Base-by-base conservation (phyloP, 176 grass and related monocot species). In the Secale cereale region DNA sequence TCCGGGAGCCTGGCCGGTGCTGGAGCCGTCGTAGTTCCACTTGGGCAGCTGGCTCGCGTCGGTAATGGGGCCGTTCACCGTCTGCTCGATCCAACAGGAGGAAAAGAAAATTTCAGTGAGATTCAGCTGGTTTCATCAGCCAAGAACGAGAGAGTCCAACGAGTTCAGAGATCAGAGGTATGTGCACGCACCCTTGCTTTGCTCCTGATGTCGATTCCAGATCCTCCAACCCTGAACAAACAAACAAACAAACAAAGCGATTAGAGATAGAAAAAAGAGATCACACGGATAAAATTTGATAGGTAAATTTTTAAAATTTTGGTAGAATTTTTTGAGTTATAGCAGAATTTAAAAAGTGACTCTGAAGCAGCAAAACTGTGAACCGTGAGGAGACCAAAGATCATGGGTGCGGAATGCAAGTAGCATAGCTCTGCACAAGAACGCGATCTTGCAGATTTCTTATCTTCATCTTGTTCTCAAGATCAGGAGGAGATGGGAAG, bases 21-120 rank as follows among this genome's bases (percentile, higher is more conserved):
- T 98, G 39, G 95, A 98, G 15, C 95, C 95, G 5, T 98, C 95
- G 62, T 95, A 98, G 81, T 98, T 98, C 95, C 95, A 98, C 57
- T 93, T 98, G 13, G 95, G 95, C 61, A 98, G 91, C 85, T 98
- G 85, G 60, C 85, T 98, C 12, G 80, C 71, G 26, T 87, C 67
- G 11, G 75, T 93, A 76, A 98, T 88, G 39, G 95, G 87, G 37
- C 91, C 89, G 12, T 92, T 86, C 39, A 95, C 85, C 4, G 95
- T 98, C 95, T 98, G 82, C 37, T 85, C 83, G 56, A 79, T 83
- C 80, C 31, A 84, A 62, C 65, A 74, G 37, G 81, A 25, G 29
- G 29, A 33, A 67, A 15, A 4, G 26, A 78, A 29, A 59, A 2
- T 2, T 50, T 11, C 59, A 75, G 14, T 83, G 23, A 10, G 37